Evolutionary conservation across 495 filamentous ascomycete species (phyloP), one percentile per base, ranked within the genome.

Genomic region (Halenospora varia): DNA sequence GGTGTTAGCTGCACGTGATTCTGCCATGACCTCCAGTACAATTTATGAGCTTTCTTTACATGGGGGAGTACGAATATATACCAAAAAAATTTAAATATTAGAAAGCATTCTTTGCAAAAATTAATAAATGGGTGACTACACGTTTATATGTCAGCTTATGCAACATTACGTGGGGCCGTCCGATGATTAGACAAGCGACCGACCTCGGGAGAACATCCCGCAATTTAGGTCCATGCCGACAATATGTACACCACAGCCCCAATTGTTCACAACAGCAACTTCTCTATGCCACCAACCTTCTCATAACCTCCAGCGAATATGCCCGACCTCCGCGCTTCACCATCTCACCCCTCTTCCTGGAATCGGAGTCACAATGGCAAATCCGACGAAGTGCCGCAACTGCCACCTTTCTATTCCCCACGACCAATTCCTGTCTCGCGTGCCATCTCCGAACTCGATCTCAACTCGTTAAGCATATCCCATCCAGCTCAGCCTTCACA

Each of bases 381-480:
- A 20, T 50, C 51, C 42, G 63, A 65, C 42, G 23, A 19, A 40
- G 53, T 65, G 3, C 57, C 49, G 10, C 42, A 62, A 50, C 60
- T 66, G 10, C 64, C 64, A 24, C 79, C 80, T 18, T 69, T 77
- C 62, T 75, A 81, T 60, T 58, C 72, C 29, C 74, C 79, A 50
- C 75, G 73, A 39, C 67, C 70, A 22, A 57, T 68, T 52, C 61
- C 70, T 15, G 62, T 68, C 22, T 57, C 62, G 23, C 59, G 66
- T 45, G 25, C 59, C 10, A 65, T 72, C 42, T 67, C 70, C 25
- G 68, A 74, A 60, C 66, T 70, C 48, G 62, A 71, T 51, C 66
- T 72, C 23, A 66, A 70, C 56, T 57, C 58, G 8, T 48, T 65
- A 45, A 29, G 44, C 42, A 15, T 35, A 45, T n/a, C 48, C 20